Conservation (phyloP, 345 rosid species). For the Carallia pectinifolia region DNA sequence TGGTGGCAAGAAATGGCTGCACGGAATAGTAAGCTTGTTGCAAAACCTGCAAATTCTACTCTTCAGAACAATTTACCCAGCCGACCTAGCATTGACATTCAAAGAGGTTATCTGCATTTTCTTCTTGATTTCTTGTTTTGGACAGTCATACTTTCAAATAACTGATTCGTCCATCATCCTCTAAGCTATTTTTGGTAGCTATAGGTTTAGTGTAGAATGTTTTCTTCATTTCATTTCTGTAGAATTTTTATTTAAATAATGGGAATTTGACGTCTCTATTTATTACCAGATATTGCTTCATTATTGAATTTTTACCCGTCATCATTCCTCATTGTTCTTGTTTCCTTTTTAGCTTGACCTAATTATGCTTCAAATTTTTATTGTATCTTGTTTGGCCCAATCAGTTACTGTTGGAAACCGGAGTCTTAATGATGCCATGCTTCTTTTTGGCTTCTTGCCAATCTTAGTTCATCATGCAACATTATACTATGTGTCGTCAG, state of each 20-base stretch:
- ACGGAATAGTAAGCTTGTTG: constrained; percentile 38
- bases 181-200: neutral
- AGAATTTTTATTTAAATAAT: neutral
- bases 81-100: constrained; percentile 23
- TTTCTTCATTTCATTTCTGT: no score
- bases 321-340: neutral
- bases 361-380: neutral
- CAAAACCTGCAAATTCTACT: constrained; percentile 35
- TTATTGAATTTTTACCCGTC: neutral
- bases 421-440: no score
- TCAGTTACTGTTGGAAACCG: no score
- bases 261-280: neutral
- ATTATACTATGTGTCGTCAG: no score
- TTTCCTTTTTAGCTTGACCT: neutral
- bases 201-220: neutral
- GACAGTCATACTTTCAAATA: neutral
- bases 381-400: no score
- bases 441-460: neutral
- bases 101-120: constrained; percentile 43
- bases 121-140: neutral
- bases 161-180: neutral
- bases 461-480: neutral
- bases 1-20: constrained; percentile 96
- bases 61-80: constrained; percentile 29
- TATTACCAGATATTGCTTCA: neutral